Evolutionary conservation across 768 basidiomycete species (phyloP).

Genomic region (Pleurotus giganteus): DNA sequence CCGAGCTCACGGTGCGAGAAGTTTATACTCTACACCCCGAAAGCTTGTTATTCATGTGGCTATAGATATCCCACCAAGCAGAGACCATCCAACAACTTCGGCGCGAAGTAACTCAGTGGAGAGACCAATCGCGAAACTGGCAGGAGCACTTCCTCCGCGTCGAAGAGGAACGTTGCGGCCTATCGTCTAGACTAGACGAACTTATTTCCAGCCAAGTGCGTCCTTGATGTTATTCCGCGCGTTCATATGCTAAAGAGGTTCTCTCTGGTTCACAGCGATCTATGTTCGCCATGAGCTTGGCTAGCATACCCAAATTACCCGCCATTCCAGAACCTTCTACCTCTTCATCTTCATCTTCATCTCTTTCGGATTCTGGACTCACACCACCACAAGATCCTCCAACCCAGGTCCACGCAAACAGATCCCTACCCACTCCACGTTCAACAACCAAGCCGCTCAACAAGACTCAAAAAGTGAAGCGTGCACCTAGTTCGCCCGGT

Average conservation of each 20-base stretch:
- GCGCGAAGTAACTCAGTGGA: slow-evolving; percentile 69
- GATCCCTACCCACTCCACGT: background rate
- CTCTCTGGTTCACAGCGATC: background rate
- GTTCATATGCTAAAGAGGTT: background rate
- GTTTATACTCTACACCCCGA: too few relatives aligned
- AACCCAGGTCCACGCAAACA: slow-evolving; percentile 10
- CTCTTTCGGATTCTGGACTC: background rate
- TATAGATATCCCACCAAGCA: slow-evolving; percentile 54
- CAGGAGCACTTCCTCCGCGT: slow-evolving; percentile 78
- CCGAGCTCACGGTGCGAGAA: slow-evolving; percentile 50
- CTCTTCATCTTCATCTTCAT: background rate
- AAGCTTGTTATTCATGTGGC: background rate
- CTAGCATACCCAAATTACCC: background rate
- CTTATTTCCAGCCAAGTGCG: slow-evolving; percentile 52
- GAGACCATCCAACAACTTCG: slow-evolving; percentile 62
- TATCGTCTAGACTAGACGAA: slow-evolving; percentile 58
- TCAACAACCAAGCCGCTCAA: background rate
- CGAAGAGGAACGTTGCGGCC: slow-evolving; percentile 62
- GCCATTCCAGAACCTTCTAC: slow-evolving; percentile 4
- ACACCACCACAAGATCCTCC: slow-evolving; percentile 15
- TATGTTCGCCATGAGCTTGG: background rate
- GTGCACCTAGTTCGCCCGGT: background rate
- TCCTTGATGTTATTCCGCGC: slow-evolving; percentile 12
- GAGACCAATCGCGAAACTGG: slow-evolving; percentile 74
- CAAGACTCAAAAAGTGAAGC: background rate